Percentiles rank a stretch among this genome's conserved stretches.
Conservation (phyloP, 2,329 filamentous ascomycete genomes). For the Chalaropsis thielavioides region DNA sequence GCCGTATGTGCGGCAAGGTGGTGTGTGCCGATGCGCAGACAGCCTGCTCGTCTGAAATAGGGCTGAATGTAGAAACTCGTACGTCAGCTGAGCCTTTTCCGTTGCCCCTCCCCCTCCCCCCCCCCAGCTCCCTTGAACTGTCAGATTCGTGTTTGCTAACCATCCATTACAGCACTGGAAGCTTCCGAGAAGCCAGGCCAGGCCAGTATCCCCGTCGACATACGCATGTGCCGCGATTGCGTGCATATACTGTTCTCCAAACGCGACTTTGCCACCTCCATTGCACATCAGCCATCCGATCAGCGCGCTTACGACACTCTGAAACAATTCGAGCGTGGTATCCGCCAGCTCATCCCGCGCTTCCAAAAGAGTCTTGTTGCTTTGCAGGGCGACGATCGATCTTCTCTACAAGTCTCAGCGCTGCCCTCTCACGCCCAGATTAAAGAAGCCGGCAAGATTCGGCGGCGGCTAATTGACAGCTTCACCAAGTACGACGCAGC, state of each 20-base stretch:
- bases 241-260: slow-evolving; percentile 47
- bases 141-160: not conserved
- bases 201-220: slow-evolving; percentile 52
- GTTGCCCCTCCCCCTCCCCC: too few species aligned
- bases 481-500: slow-evolving; percentile 79
- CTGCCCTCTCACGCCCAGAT: slow-evolving; percentile 48
- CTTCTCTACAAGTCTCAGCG: not conserved
- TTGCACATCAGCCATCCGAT: slow-evolving; percentile 54
- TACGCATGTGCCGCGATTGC: slow-evolving; percentile 89
- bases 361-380: slow-evolving; percentile 66
- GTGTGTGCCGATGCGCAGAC: slow-evolving; percentile 83
- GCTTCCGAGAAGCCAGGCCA: slow-evolving; percentile 31
- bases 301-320: slow-evolving; percentile 72
- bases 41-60: slow-evolving; percentile 70
- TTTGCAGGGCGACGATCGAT: slow-evolving; percentile 29
- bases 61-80: slow-evolving; percentile 54
- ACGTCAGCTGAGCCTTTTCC: slow-evolving; percentile 20
- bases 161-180: slow-evolving; percentile 17
- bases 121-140: too few species aligned
- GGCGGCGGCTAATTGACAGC: slow-evolving; percentile 77
- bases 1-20: slow-evolving; percentile 80
- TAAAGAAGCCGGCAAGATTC: slow-evolving; percentile 72
- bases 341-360: slow-evolving; percentile 62
- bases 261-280: slow-evolving; percentile 61
- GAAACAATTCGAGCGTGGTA: slow-evolving; percentile 75